Conservation (phyloP, 805 yeast species). For the Candida bentonensis region DNA sequence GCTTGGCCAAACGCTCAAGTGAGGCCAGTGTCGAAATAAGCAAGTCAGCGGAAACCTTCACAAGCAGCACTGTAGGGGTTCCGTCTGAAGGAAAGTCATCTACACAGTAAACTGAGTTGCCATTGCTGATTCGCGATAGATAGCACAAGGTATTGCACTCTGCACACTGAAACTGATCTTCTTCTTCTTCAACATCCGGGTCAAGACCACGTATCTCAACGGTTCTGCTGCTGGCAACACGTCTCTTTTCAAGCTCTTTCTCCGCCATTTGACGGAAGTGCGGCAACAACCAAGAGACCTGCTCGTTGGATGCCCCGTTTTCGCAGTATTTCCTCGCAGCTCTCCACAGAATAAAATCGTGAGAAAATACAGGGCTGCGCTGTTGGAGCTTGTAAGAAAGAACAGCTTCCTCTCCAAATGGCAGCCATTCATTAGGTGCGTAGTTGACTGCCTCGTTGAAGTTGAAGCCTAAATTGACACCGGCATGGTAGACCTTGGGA, state of each 20-base stretch:
- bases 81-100: too few relatives aligned
- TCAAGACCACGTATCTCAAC: background rate
- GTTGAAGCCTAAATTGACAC: conserved; percentile 78
- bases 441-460: conserved; percentile 27
- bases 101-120: too few relatives aligned
- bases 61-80: too few relatives aligned
- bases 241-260: conserved; percentile 5
- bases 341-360: conserved; percentile 19
- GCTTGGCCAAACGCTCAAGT: too few relatives aligned
- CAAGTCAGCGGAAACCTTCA: too few relatives aligned
- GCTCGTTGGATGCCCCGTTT: conserved; percentile 7
- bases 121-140: conserved; percentile 4
- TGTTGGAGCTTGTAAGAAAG: conserved; percentile 16
- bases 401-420: conserved; percentile 18
- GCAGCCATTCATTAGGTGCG: conserved; percentile 27
- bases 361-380: conserved; percentile 22
- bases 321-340: conserved; percentile 6
- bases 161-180: conserved; percentile 3
- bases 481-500: conserved; percentile 85
- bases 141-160: conserved; percentile 4
- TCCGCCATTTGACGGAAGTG: conserved; percentile 6
- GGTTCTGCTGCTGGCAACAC: background rate
- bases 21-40: too few relatives aligned
- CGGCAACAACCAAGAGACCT: conserved; percentile 12
- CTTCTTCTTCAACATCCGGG: background rate